Conservation (phyloP, 257 asterid species). For the Petunia secreta region DNA sequence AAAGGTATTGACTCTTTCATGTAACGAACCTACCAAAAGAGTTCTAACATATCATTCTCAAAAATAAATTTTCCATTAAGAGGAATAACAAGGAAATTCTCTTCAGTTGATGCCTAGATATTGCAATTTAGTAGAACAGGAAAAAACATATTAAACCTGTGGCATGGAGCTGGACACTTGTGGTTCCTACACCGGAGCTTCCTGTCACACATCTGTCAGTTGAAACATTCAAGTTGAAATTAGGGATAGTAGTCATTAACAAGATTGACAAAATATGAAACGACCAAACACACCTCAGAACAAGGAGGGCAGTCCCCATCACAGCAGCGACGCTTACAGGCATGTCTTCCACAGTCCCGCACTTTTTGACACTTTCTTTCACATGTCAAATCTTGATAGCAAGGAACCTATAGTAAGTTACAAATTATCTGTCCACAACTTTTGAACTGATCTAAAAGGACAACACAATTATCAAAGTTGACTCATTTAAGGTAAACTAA, state of each 20-base stretch:
- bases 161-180: conserved; percentile 98
- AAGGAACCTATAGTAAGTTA: conserved; percentile 77
- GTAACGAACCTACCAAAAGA: not conserved
- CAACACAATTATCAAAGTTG: not conserved
- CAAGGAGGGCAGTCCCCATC: conserved; percentile 97
- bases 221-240: conserved; percentile 26
- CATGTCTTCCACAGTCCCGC: conserved; percentile 89
- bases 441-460: not conserved
- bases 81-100: conserved; percentile 25
- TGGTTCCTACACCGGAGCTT: conserved; percentile 95
- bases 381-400: conserved; percentile 89
- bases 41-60: not conserved
- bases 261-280: conserved; percentile 19
- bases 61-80: not conserved
- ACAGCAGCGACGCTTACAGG: conserved; percentile 94
- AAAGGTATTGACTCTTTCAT: not conserved
- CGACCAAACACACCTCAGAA: conserved; percentile 66
- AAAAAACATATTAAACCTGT: conserved; percentile 54
- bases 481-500: not conserved
- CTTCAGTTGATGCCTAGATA: not conserved
- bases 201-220: conserved; percentile 77
- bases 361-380: conserved; percentile 86
- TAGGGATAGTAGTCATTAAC: not conserved
- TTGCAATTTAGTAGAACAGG: conserved; percentile 19
- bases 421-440: conserved; percentile 41